Percentiles rank a stretch among this genome's conserved stretches.
Evolutionary conservation across 78 protist species (phyloP).

Genomic region (Dictyostelium citrinum): DNA sequence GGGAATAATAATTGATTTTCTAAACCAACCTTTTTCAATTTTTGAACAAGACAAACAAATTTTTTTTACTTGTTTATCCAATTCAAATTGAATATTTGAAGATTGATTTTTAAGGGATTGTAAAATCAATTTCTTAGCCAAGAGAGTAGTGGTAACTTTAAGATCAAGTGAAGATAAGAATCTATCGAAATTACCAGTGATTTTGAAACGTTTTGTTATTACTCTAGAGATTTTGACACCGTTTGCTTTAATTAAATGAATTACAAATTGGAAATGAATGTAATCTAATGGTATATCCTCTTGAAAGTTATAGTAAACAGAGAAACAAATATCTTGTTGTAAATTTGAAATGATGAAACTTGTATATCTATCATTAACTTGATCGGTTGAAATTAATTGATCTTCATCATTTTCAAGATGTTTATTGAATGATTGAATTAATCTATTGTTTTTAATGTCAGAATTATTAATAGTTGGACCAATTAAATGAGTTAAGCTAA

Average conservation of each 20-base stretch:
- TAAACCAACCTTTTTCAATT: slow-evolving; percentile 37
- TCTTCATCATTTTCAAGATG: background rate
- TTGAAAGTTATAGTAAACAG: slow-evolving; percentile 9
- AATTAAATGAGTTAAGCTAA: slow-evolving; percentile 50
- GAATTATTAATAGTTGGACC: slow-evolving; percentile 21
- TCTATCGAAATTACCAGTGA: slow-evolving; percentile 40
- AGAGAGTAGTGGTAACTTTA: background rate
- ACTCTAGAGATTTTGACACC: slow-evolving; percentile 37
- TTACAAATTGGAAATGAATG: slow-evolving; percentile 49
- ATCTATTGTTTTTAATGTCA: background rate
- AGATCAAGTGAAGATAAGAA: slow-evolving; percentile 28
- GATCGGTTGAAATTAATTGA: background rate
- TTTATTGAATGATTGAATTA: background rate
- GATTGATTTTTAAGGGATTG: background rate
- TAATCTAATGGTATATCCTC: slow-evolving; percentile 40
- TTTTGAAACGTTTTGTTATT: slow-evolving; percentile 28
- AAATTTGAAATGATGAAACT: slow-evolving; percentile 11
- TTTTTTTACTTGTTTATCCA: slow-evolving; percentile 25
- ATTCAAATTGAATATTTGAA: background rate
- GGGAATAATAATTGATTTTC: slow-evolving; percentile 30
- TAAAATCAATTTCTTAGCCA: slow-evolving; percentile 4
- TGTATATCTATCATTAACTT: slow-evolving; percentile 13
- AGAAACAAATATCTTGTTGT: slow-evolving; percentile 40
- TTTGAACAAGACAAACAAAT: background rate
- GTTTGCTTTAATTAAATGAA: background rate